Base-by-base conservation (phyloP, 305 asterid species). In the Fraxinus greggii region DNA sequence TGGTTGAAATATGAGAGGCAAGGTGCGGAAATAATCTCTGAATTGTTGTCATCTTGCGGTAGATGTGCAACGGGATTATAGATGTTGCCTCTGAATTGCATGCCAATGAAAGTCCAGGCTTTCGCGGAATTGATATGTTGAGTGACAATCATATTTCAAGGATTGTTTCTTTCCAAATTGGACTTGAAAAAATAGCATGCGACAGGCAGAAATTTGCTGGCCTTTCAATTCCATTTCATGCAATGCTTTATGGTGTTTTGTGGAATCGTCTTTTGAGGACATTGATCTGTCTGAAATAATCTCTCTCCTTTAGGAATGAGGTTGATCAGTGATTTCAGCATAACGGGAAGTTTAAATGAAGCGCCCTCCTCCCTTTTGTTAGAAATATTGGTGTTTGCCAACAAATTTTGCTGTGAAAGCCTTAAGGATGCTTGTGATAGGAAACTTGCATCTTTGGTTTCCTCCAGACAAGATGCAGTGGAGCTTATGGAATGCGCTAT, bases 1-100 rank as follows among this genome's bases (percentile, higher is more conserved):
- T 96, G 99, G 99, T 86, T 94, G 83, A 96, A 91, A 83, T 94
- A 91, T 67, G 99, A 92, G 85, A 96, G 93, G 87, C 95, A 92
- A 84, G 98, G 92, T 15, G 98, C 92, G 72, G 95, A 92, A 79
- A 87, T 90, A 80, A 82, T 92, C 74, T 91, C 90, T 3, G 98
- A 96, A 65, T 90, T 96, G 89, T 89, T 94, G 29, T 84, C 90
- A 28, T 88, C 98, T 70, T 94, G 95, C 81, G 95, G 98, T 28
- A 96, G 91, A 87, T 90, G 94, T 36, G 89, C 91, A 0, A 92
- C 91, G 81, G 91, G 31, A 83, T 91, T 72, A 87, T 91, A 28
- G 97, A 96, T 78, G 81, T 96, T 74, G 92, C 94, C 77, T 89
- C 96, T 29, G 99, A 94, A 79, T 86, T 94, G 81, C 93, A 93